Evolutionary conservation across 2,329 filamentous ascomycete genomes (phyloP), one percentile per base, ranked within the genome.

Genomic region (Orbilia javanica): DNA sequence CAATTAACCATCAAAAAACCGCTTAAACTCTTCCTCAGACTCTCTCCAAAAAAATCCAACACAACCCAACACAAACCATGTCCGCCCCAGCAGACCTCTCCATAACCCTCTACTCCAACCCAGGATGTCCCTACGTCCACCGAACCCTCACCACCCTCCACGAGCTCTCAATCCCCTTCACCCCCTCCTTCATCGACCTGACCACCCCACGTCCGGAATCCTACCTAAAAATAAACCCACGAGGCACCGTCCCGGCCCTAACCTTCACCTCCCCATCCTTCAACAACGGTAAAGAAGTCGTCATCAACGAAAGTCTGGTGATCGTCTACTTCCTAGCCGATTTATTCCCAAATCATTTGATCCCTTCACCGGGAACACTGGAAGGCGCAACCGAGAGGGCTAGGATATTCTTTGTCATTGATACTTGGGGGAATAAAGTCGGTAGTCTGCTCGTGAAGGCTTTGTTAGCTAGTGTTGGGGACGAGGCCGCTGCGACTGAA

Each of bases 201-300:
- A 84, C 85, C 80, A 87, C 84, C 8, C 92, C 93, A 0, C 89
- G 93, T 8, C 89, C 91, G 29, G 86, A 88, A 42, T 92, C 90
- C 86, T 96, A 95, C 83, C 88, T 96, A 7, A 86, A 90, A 64
- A 85, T 96, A 83, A 94, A 95, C 85, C 92, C 92, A 4, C 57
- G 62, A 1, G 87, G 87, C 84, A 66, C 84, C 15, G 55, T 71
- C 48, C 63, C 73, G 27, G 52, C 66, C 15, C 31, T 71, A 34
- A 44, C 34, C 66, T 71, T 70, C 65, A 78, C 39, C 44, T 52
- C 60, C 36, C 80, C 80, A 8, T 87, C 86, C 78, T 87, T 91
- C 79, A 90, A 92, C 82, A 86, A 96, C 82, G 89, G 88, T 66
- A 93, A 96, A 83, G 93, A 91, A 1, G 89, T 86, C 79, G 88